Conservation (phyloP, 805 yeast species). For the Ogataea methanolica region DNA sequence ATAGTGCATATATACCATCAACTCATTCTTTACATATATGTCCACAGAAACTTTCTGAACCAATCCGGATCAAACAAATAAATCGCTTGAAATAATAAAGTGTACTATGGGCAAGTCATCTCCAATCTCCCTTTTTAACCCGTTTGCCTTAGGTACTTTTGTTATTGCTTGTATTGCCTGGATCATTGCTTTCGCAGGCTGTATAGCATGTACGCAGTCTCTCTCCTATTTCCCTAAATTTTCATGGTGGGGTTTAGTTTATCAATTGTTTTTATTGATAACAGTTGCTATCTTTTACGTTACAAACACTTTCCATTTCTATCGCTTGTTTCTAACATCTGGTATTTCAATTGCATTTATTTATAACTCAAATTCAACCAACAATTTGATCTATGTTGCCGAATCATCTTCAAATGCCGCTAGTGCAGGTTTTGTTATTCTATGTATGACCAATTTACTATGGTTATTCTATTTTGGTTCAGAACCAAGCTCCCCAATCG, state of each 20-base stretch:
- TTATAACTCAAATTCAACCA: constrained; percentile 81
- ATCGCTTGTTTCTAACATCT: constrained; percentile 56
- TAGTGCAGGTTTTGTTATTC: constrained; percentile 84
- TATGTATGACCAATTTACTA: constrained; percentile 73
- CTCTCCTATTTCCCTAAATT: constrained; percentile 61
- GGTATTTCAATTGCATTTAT: constrained; percentile 68
- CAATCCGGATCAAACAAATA: no score
- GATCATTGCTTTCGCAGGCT: constrained; percentile 86
- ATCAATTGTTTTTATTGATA: constrained; percentile 58
- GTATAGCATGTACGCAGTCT: constrained; percentile 50
- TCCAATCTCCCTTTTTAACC: constrained; percentile 37
- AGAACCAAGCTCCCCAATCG: constrained; percentile 82
- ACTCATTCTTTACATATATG: no score
- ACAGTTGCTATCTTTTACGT: constrained; percentile 48
- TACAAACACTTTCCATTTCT: constrained; percentile 62
- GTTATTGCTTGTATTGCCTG: constrained; percentile 74
- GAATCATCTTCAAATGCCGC: constrained; percentile 74
- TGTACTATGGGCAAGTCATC: constrained; percentile 13
- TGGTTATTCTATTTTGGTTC: constrained; percentile 92
- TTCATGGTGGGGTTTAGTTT: constrained; percentile 96
- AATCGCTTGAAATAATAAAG: no score
- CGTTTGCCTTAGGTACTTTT: constrained; percentile 80
- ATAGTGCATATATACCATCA: no score
- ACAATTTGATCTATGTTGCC: constrained; percentile 66
- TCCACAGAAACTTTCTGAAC: no score